These are phyloP conservation scores for Aspergillus ochraceoroseus DNA, from an alignment of 2,329 filamentous ascomycete species.

Conservation along the genomic window DNA sequence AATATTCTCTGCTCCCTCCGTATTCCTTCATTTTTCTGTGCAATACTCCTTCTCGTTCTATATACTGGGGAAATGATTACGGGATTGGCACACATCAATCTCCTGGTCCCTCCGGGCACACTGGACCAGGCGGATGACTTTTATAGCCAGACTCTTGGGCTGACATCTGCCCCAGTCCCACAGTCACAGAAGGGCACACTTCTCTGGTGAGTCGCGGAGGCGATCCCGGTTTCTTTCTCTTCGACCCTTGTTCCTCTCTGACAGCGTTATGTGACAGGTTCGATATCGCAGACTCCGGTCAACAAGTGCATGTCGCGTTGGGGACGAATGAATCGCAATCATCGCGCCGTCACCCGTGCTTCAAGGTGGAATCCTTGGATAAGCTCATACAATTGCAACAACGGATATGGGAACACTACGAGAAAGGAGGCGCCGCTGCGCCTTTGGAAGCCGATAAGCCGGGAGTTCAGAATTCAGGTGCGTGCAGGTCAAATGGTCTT, in stretches of 20 bases:
- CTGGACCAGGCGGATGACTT: conserved; percentile 51
- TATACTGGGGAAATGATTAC: no score
- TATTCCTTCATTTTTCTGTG: not conserved
- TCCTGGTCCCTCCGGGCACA: conserved; percentile 53
- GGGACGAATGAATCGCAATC: conserved; percentile 43
- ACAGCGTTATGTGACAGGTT: conserved; percentile 38
- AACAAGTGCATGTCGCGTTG: conserved; percentile 54
- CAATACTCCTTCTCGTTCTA: no score
- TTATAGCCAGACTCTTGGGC: conserved; percentile 54
- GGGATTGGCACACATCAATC: conserved; percentile 55
- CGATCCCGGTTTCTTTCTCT: not conserved
- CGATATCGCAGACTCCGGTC: conserved; percentile 49
- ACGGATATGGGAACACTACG: conserved; percentile 51
- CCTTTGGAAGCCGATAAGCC: conserved; percentile 54
- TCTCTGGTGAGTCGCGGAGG: conserved; percentile 51
- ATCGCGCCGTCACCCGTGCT: conserved; percentile 56
- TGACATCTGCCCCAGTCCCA: conserved; percentile 52
- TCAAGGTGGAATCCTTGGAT: conserved; percentile 48
- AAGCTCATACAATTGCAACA: conserved; percentile 47
- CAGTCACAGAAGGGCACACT: conserved; percentile 48
- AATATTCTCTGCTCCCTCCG: no score
- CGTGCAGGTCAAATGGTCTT: no score
- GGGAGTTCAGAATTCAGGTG: conserved; percentile 45
- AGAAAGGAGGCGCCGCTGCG: conserved; percentile 47
- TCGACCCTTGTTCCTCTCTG: conserved; percentile 14